These are phyloP conservation scores for Euclidium syriacum DNA, from an alignment of 345 rosid genomes.

Conservation along the genomic window DNA sequence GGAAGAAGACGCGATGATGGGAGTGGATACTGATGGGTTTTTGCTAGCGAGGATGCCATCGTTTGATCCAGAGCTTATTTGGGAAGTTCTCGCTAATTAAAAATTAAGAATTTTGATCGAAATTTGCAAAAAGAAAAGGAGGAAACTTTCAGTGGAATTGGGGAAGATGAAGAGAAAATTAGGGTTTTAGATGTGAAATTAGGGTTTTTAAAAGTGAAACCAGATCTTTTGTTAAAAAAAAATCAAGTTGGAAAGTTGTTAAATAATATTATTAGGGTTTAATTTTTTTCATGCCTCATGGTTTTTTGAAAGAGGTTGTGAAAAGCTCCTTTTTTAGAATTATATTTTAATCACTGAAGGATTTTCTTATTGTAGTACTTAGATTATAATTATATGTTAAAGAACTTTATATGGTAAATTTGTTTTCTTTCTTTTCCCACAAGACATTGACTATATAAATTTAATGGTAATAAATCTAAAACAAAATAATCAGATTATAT, in stretches of 20 bases:
- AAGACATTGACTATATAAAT: too few species aligned
- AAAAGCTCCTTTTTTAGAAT: conserved; percentile 9
- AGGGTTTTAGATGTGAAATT: conserved; percentile 11
- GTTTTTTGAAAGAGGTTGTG: conserved; percentile 31
- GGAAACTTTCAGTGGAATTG: neutral
- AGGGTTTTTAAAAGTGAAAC: conserved; percentile 12
- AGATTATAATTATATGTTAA: neutral
- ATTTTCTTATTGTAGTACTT: conserved; percentile 13
- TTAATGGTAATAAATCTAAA: too few species aligned
- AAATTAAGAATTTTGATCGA: conserved; percentile 7
- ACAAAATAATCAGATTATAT: too few species aligned
- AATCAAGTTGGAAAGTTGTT: neutral
- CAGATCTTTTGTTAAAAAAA: conserved; percentile 2
- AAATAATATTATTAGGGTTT: conserved; percentile 10
- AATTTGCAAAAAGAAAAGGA: neutral
- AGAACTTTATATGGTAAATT: too few species aligned
- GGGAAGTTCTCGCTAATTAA: conserved; percentile 89
- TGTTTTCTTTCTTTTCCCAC: too few species aligned
- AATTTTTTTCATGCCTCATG: conserved; percentile 22
- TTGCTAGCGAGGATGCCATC: conserved; percentile 85
- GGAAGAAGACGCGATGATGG: conserved; percentile 34
- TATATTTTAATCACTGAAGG: conserved; percentile 2
- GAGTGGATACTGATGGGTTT: conserved; percentile 42
- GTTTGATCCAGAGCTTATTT: conserved; percentile 78
- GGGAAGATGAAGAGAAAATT: neutral